Evolutionary conservation across 2,329 filamentous ascomycete species (phyloP), one percentile per base, ranked within the genome.

Genomic region (Penicillium carneum): DNA sequence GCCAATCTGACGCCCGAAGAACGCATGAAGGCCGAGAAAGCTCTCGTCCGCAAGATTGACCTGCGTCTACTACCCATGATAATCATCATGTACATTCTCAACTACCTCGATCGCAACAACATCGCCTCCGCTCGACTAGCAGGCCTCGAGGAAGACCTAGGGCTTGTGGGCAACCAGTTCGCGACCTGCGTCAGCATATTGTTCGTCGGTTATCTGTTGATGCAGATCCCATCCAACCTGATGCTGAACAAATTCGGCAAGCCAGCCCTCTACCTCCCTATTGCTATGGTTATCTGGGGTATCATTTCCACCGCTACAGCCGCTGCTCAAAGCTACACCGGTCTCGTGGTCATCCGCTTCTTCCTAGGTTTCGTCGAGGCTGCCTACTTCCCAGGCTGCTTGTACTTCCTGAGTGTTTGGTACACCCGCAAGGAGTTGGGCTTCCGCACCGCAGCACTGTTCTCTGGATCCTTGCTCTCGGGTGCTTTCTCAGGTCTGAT

Each of bases 41-140:
- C 80, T 38, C 78, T 93, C 69, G 84, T 87, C 74, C 84, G 87
- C 67, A 93, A 92, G 78, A 87, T 93, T 57, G 90, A 93, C 72
- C 69, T 83, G 20, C 84, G 89, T 53, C 62, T 92, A 74, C 80
- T 92, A 68, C 89, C 89, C 0, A 87, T 88, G 77, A 80, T 92
- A 59, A 86, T 92, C 49, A 74, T 92, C 65, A 90, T 92, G 79
- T 92, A 92, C 71, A 90, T 92, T 73, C 82, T 90, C 79, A 92
- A 92, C 77, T 92, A 91, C 74, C 76, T 90, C 12, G 86, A 88
- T 66, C 79, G 83, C 43, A 87, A 86, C 69, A 86, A 87, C 59
- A 86, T 87, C 57, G 84, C 71, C 6, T 63, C 70, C 16, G 69
- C 70, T 55, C 66, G 70, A 9, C 42, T 69, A n/a, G 65, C 65